Conservation (phyloP, 129 eudicot genomes). For the Sambucus nigra region DNA sequence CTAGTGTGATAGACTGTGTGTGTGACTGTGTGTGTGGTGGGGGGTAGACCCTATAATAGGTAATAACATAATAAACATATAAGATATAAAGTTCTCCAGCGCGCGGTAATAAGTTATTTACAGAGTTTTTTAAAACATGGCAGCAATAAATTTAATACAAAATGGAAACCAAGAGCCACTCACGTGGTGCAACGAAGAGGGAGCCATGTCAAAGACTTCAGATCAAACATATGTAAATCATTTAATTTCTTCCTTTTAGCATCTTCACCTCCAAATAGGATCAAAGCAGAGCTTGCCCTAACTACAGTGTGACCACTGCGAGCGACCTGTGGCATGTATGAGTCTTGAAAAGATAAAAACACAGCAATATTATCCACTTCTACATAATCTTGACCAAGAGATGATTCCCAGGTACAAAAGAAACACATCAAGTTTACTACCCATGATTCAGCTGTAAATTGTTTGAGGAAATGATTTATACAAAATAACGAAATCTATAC, state of each 20-base stretch:
- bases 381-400: background rate
- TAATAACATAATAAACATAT: too few relatives aligned
- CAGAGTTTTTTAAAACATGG: background rate
- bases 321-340: conserved; percentile 45
- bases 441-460: background rate
- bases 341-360: background rate
- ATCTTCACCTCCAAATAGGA: conserved; percentile 94
- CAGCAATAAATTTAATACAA: background rate
- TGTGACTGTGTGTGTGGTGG: too few relatives aligned
- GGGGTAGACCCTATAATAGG: too few relatives aligned
- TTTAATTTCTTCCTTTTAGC: conserved; percentile 72
- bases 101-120: background rate
- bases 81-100: too few relatives aligned
- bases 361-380: background rate
- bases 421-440: background rate
- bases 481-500: background rate
- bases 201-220: conserved; percentile 95
- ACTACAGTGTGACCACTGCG: conserved; percentile 96
- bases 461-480: background rate
- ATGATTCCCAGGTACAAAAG: too few relatives aligned
- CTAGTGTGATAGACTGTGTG: too few relatives aligned
- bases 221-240: conserved; percentile 97
- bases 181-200: conserved; percentile 99
- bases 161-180: conserved; percentile 20
- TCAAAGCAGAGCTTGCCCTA: conserved; percentile 62